Evolutionary conservation across 305 asterid genomes (phyloP), one percentile per base, ranked within the genome.

Genomic region (Caryopteris hybrid): DNA sequence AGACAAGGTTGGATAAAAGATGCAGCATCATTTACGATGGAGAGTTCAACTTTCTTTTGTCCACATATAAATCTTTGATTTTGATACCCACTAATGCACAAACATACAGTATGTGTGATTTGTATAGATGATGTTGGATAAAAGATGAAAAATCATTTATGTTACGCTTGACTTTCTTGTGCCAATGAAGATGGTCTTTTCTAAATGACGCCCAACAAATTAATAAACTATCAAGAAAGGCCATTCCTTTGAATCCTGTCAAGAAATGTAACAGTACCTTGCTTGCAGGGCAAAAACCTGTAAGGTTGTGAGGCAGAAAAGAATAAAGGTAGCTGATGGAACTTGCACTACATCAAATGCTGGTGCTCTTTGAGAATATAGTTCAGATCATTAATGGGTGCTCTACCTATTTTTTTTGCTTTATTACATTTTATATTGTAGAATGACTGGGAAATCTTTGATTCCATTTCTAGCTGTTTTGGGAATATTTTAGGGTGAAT

Each of bases 201-300:
- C n/a, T n/a, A n/a, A n/a, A n/a, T n/a, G n/a, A n/a, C n/a, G n/a
- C n/a, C n/a, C n/a, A n/a, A n/a, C n/a, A n/a, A n/a, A n/a, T n/a
- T n/a, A n/a, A n/a, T 52, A 4, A 21, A 23, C 27, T 3, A 64
- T 22, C 29, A 11, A 22, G 12, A 38, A 51, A 20, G 27, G n/a
- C n/a, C n/a, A n/a, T n/a, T n/a, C n/a, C n/a, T 57, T 50, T 46
- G 39, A 25, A n/a, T n/a, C 33, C 51, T 52, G 57, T 64, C 31
- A 5, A 58, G 27, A 51, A 74, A 53, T 21, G 3, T 22, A 61
- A 61, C 38, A 23, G 11, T 43, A 25, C 29, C 64, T 54, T 78
- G 12, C 53, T 57, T 73, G 78, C 83, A 86, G 88, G 72, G 43
- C 3, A 5, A 17, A 80, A 73, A 36, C 56, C 33, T 64, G 29